Base-by-base conservation (phyloP, 345 rosid species). In the Reutealis trisperma region DNA sequence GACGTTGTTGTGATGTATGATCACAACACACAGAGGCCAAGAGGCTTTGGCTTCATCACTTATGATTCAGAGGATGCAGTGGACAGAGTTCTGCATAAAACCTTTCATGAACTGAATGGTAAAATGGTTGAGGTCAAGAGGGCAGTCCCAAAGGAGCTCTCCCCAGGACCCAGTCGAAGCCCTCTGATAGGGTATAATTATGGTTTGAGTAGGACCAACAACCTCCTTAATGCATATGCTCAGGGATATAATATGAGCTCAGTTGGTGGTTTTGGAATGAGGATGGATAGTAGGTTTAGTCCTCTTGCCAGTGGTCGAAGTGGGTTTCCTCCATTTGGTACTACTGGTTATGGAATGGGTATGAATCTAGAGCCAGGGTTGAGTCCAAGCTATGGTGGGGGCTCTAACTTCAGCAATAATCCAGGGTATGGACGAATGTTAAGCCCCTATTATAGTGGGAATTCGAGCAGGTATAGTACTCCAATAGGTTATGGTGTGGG, bases 1-100 rank as follows among this genome's bases (percentile, higher is more conserved):
- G 99, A 96, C 76, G 98, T 93, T 77, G 98, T 93, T 65, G 98
- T 96, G 61, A 96, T 96, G 99, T 93, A 96, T 79, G 99, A 96
- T 84, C 99, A 96, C 86, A 96, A 92, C 72, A 96, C 98, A 30
- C 98, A 91, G 77, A 88, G 99, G 83, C 99, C 98, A 74, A 90
- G 99, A 88, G 99, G 99, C 65, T 96, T 93, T 74, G 98, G 99
- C 78, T 96, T 96, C 93, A 96, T 96, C 77, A 93, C 99, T 55
- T 96, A 83, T 78, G 98, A 93, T 84, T 83, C 92, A 0, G 98
- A 96, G 78, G 99, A 96, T 70, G 90, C 99, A 34, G 97, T 96
- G 63, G 98, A 96, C 57, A 82, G 87, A 82, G 99, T 92, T 79
- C 91, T 96, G 81, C 89, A 85, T 78, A 91, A 86, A 82, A 93